Percentiles rank a stretch among this genome's conserved stretches.
phyloP scores from a whole-genome alignment of 1,284 basidiomycete species.

The Polyporus tsugae region DNA sequence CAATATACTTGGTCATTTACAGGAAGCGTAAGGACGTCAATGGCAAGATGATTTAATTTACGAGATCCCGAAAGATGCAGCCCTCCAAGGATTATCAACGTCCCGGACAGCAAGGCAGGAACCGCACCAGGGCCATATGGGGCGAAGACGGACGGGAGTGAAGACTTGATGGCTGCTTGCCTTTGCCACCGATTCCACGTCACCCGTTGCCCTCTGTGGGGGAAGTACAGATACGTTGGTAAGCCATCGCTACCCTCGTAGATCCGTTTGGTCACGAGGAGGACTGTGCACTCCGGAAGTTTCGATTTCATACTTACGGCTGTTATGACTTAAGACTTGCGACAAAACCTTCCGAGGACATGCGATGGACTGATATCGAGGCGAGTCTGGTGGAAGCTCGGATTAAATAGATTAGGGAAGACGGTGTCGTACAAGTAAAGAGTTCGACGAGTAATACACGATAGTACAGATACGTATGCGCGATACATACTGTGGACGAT shows the following conservation, averaged over 20 bases:
- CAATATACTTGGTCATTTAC: not conserved
- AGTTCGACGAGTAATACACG: constrained; percentile 9
- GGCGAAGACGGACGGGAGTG: not conserved
- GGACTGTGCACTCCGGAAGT: not conserved
- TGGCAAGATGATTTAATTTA: not conserved
- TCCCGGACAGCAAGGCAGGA: not conserved
- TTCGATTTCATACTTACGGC: no score
- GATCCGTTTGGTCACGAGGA: not conserved
- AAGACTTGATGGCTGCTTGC: no score
- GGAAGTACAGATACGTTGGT: no score
- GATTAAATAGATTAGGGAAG: constrained; percentile 11
- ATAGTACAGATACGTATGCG: constrained; percentile 11
- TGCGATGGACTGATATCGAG: not conserved
- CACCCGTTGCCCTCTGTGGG: not conserved
- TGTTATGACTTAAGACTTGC: no score
- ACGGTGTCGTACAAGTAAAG: constrained; percentile 8
- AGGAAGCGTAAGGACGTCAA: not conserved
- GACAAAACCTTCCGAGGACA: not conserved
- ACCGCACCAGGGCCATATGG: not conserved
- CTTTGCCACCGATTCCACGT: not conserved
- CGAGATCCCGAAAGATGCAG: not conserved
- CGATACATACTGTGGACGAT: not conserved
- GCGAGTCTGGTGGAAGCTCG: not conserved
- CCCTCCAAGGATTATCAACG: no score
- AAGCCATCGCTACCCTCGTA: not conserved